Percentiles rank a stretch among this genome's conserved stretches.
phyloP scores from a whole-genome alignment of 2,329 filamentous ascomycete species.

The Diaporthe ilicicola region DNA sequence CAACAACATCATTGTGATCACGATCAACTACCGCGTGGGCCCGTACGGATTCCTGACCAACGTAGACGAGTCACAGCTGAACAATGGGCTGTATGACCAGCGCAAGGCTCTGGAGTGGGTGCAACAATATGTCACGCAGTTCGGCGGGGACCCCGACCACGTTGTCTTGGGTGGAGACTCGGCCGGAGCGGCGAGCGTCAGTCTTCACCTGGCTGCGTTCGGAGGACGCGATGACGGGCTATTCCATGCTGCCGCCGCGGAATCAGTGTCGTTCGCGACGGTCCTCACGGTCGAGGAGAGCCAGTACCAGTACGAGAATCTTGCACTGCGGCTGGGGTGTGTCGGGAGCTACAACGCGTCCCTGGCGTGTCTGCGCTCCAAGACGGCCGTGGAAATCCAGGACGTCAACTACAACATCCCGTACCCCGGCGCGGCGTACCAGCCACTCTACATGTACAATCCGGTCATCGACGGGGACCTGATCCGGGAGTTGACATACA shows the following conservation, averaged over 20 bases:
- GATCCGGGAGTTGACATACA: conserved; percentile 59
- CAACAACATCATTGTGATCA: conserved; percentile 72
- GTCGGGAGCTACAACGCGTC: conserved; percentile 42
- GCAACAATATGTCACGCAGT: conserved; percentile 69
- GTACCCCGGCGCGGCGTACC: conserved; percentile 43
- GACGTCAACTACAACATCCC: conserved; percentile 51
- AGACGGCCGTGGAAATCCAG: conserved; percentile 52
- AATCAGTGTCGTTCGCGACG: conserved; percentile 61
- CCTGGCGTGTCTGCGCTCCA: conserved; percentile 56
- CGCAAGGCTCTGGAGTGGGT: conserved; percentile 76
- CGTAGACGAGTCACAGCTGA: conserved; percentile 64
- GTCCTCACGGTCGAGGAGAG: conserved; percentile 55
- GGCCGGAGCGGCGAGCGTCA: conserved; percentile 73
- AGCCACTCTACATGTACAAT: conserved; percentile 61
- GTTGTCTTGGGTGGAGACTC: conserved; percentile 75
- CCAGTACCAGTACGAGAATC: conserved; percentile 61
- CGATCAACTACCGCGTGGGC: conserved; percentile 80
- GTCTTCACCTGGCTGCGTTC: conserved; percentile 67
- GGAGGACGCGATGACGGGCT: conserved; percentile 56
- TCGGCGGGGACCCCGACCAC: conserved; percentile 74
- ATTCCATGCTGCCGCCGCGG: conserved; percentile 60
- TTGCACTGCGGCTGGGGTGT: conserved; percentile 55
- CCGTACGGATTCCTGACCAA: conserved; percentile 76
- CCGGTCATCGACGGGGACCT: conserved; percentile 64
- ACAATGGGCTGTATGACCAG: conserved; percentile 77